phyloP scores from a whole-genome alignment of 805 yeast species.

The Kluyveromyces aestuarii region DNA sequence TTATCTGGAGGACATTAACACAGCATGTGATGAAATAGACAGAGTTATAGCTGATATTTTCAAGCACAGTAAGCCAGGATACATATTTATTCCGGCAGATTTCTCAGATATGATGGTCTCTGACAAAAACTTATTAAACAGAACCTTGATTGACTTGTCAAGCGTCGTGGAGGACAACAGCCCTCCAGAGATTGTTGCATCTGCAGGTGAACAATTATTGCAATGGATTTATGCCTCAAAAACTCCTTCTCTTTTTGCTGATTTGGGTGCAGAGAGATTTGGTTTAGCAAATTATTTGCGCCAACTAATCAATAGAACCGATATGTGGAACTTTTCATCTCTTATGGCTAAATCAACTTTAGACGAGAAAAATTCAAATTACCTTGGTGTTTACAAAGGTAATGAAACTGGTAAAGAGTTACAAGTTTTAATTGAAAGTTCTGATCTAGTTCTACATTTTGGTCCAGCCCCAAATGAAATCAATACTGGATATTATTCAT shows the following conservation, averaged over 20 bases:
- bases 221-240: constrained; percentile 40
- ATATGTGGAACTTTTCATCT: constrained; percentile 50
- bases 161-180: constrained; percentile 5
- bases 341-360: constrained; percentile 64
- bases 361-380: constrained; percentile 58
- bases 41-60: constrained; percentile 48
- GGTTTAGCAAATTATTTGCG: constrained; percentile 37
- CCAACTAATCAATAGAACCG: constrained; percentile 35
- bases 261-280: constrained; percentile 59
- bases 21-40: constrained; percentile 54
- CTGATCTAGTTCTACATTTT: constrained; percentile 62
- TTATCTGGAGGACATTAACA: constrained; percentile 34
- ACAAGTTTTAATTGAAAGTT: constrained; percentile 37
- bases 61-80: constrained; percentile 67
- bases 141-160: constrained; percentile 10
- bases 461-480: constrained; percentile 64
- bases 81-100: constrained; percentile 68
- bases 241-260: constrained; percentile 63
- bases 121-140: constrained; percentile 10
- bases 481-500: constrained; percentile 58
- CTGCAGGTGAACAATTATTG: constrained; percentile 13
- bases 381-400: constrained; percentile 70
- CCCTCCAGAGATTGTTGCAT: constrained; percentile 12
- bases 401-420: constrained; percentile 41
- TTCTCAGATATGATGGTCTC: constrained; percentile 36